Percentiles rank a stretch among this genome's conserved stretches.
Evolutionary conservation across 2,329 filamentous ascomycete species (phyloP).

Genomic region (Ramichloridium luteum): DNA sequence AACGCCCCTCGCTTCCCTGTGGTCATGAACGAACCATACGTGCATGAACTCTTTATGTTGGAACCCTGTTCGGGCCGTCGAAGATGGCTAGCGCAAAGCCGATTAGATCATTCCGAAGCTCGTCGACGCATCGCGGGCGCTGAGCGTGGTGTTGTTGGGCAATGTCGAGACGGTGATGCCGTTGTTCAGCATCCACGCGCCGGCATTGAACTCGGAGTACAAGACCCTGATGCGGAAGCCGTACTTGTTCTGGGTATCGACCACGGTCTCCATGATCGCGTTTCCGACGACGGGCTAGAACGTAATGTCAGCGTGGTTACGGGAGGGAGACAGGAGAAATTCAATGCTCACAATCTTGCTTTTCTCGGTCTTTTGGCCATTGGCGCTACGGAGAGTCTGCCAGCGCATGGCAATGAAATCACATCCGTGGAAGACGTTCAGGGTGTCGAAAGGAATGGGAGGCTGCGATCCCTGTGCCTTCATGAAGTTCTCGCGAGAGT

Average conservation of each 20-base stretch:
- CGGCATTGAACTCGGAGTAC: slow-evolving; percentile 22
- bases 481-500: slow-evolving; percentile 18
- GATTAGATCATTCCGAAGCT: neutral
- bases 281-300: slow-evolving; percentile 17
- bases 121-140: neutral
- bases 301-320: slow-evolving; percentile 1
- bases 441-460: slow-evolving; percentile 20
- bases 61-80: too few relatives aligned
- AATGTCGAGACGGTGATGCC: slow-evolving; percentile 16
- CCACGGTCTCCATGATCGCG: slow-evolving; percentile 16
- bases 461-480: slow-evolving; percentile 20
- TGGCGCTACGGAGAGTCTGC: slow-evolving; percentile 16
- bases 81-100: too few relatives aligned
- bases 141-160: slow-evolving; percentile 1
- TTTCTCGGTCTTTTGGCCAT: slow-evolving; percentile 16
- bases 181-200: slow-evolving; percentile 21
- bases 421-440: slow-evolving; percentile 20
- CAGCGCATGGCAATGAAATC: slow-evolving; percentile 17
- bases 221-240: slow-evolving; percentile 19
- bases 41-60: too few relatives aligned
- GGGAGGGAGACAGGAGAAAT: neutral
- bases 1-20: too few relatives aligned
- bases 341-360: slow-evolving; percentile 18
- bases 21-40: too few relatives aligned
- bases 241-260: slow-evolving; percentile 15